phyloP scores from a whole-genome alignment of 176 grass and related monocot genomes.

The Elaeis guineensis region DNA sequence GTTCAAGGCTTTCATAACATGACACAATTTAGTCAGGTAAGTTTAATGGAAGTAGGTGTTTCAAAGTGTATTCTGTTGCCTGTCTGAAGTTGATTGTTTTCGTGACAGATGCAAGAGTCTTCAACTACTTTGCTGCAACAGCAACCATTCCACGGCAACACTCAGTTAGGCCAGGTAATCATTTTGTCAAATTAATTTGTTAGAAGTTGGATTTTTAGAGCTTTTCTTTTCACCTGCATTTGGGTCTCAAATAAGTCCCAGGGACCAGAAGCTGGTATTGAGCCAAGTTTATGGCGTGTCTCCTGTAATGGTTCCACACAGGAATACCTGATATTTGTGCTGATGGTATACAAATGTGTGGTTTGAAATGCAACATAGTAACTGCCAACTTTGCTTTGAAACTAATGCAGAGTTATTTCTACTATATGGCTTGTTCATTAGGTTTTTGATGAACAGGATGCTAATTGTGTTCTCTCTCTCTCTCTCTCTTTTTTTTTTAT shows the following conservation, averaged over 20 bases:
- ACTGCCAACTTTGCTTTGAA: too few relatives aligned
- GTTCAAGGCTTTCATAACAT: slow-evolving; percentile 75
- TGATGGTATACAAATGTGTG: too few relatives aligned
- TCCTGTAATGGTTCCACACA: too few relatives aligned
- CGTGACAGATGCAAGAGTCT: slow-evolving; percentile 57
- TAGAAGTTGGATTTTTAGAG: background rate
- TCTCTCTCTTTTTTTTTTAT: slow-evolving; percentile 4
- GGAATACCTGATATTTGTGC: too few relatives aligned
- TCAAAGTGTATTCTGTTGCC: slow-evolving; percentile 6
- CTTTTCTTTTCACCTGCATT: background rate
- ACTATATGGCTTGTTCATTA: background rate
- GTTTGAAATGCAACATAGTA: too few relatives aligned
- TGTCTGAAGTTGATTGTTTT: slow-evolving; percentile 7
- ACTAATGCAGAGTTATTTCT: background rate
- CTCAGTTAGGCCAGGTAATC: slow-evolving; percentile 59
- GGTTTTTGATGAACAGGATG: background rate
- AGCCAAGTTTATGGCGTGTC: too few relatives aligned
- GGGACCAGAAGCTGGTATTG: too few relatives aligned
- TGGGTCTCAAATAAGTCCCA: too few relatives aligned
- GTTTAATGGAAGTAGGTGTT: background rate
- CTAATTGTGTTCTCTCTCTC: background rate
- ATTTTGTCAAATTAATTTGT: background rate
- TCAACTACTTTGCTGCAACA: slow-evolving; percentile 42
- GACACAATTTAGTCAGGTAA: slow-evolving; percentile 78
- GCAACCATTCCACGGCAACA: slow-evolving; percentile 47